Evolutionary conservation across 306 rosid genomes (phyloP).

Genomic region (Vigna unguiculata): DNA sequence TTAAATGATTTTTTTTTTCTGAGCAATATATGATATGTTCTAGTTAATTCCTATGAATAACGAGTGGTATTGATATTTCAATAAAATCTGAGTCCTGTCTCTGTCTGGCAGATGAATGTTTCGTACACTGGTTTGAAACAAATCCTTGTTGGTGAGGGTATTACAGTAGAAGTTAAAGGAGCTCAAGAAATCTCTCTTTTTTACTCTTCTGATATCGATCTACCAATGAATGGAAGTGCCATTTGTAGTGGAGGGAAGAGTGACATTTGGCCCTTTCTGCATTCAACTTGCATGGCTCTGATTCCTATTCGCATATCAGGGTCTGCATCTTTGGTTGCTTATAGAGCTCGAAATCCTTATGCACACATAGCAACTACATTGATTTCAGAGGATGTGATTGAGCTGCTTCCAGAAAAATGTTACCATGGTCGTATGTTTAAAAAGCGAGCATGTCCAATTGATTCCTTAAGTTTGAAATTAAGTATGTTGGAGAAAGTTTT

Average conservation of each 20-base stretch:
- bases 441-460: slow-evolving; percentile 59
- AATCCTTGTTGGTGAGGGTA: slow-evolving; percentile 86
- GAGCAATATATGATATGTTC: slow-evolving; percentile 9
- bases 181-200: slow-evolving; percentile 75
- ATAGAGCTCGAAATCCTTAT: slow-evolving; percentile 64
- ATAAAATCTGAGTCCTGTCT: slow-evolving; percentile 28
- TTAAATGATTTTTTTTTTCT: slow-evolving; percentile 16
- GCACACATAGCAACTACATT: slow-evolving; percentile 51
- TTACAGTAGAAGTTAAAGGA: slow-evolving; percentile 73
- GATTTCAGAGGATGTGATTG: slow-evolving; percentile 67
- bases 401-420: slow-evolving; percentile 88
- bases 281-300: slow-evolving; percentile 64
- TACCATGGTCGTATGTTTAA: slow-evolving; percentile 48
- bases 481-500: slow-evolving; percentile 63
- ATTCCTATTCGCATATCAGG: slow-evolving; percentile 74
- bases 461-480: slow-evolving; percentile 63
- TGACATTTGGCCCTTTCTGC: slow-evolving; percentile 61
- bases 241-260: slow-evolving; percentile 41
- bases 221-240: slow-evolving; percentile 52
- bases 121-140: slow-evolving; percentile 69
- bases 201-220: slow-evolving; percentile 58
- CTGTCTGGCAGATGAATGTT: slow-evolving; percentile 67
- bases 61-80: slow-evolving; percentile 36
- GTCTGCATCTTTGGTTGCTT: slow-evolving; percentile 70
- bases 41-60: slow-evolving; percentile 3